Evolutionary conservation across 192 early-diverging fungal genomes (phyloP).

Genomic region (Mortierella claussenii): DNA sequence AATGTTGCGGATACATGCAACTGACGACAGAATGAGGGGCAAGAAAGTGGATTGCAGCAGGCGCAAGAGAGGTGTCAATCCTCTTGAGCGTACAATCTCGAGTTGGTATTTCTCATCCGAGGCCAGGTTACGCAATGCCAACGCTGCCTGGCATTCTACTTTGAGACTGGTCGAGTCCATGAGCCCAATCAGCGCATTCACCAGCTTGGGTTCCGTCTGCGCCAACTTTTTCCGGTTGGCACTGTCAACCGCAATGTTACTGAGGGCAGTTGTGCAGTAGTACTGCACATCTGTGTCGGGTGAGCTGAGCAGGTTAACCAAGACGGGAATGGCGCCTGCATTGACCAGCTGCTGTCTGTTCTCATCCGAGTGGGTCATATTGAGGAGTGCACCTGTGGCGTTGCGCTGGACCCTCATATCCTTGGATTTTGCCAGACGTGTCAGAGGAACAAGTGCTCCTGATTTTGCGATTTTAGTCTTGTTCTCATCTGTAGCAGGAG

Average conservation of each 20-base stretch:
- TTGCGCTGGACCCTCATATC: conserved; percentile 91
- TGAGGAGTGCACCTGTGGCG: conserved; percentile 89
- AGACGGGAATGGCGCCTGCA: conserved; percentile 84
- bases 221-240: conserved; percentile 72
- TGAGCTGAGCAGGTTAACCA: conserved; percentile 79
- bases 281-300: conserved; percentile 89
- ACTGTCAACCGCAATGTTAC: conserved; percentile 89
- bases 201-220: conserved; percentile 76
- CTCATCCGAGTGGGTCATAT: conserved; percentile 92
- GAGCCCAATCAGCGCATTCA: conserved; percentile 80
- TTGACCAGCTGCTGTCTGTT: conserved; percentile 86
- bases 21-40: conserved; percentile 82
- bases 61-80: conserved; percentile 76
- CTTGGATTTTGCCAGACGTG: conserved; percentile 77
- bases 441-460: conserved; percentile 79
- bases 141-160: conserved; percentile 89
- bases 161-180: conserved; percentile 82
- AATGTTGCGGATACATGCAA: conserved; percentile 90
- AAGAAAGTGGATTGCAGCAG: conserved; percentile 80
- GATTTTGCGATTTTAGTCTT: conserved; percentile 90
- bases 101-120: conserved; percentile 89
- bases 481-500: conserved; percentile 78
- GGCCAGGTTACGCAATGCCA: conserved; percentile 89
- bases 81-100: conserved; percentile 82
- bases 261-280: conserved; percentile 89